Percentiles rank a stretch among this genome's conserved stretches.
phyloP scores from a whole-genome alignment of 805 yeast species.

The Sporopachydermia lactativora region DNA sequence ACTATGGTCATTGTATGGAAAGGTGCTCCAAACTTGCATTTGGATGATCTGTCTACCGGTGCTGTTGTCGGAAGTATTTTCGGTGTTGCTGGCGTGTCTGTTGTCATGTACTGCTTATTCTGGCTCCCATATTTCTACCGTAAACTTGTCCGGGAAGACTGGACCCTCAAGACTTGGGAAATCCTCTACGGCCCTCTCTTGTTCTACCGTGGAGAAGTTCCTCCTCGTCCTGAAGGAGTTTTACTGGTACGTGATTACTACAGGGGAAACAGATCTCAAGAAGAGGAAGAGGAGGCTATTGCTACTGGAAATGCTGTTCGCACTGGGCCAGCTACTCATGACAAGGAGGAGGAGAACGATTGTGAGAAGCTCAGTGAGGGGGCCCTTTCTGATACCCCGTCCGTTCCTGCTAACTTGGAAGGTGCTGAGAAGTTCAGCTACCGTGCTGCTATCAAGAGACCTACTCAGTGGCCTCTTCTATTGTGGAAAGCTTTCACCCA shows the following conservation, averaged over 20 bases:
- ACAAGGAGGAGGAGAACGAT: constrained; percentile 6
- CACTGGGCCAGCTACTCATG: constrained; percentile 6
- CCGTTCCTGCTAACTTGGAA: constrained; percentile 6
- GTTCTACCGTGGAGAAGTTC: constrained; percentile 43
- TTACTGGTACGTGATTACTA: constrained; percentile 47
- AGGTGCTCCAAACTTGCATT: constrained; percentile 56
- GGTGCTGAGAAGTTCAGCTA: constrained; percentile 7
- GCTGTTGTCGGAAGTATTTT: constrained; percentile 45
- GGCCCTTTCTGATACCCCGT: constrained; percentile 10
- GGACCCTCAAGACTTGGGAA: constrained; percentile 50
- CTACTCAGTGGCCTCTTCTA: constrained; percentile 43
- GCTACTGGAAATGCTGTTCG: constrained; percentile 9
- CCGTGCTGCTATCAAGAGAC: constrained; percentile 24
- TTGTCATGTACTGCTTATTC: constrained; percentile 34
- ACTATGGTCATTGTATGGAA: constrained; percentile 74
- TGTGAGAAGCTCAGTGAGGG: constrained; percentile 13
- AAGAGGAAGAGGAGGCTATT: constrained; percentile 7
- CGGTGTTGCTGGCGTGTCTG: constrained; percentile 51
- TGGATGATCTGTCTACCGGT: constrained; percentile 36
- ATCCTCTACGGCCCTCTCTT: constrained; percentile 44
- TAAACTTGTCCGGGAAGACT: constrained; percentile 44
- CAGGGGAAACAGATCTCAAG: constrained; percentile 36
- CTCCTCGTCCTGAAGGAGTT: constrained; percentile 49
- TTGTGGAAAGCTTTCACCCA: constrained; percentile 35
- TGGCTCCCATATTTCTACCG: constrained; percentile 50